phyloP scores from a whole-genome alignment of 2,329 filamentous ascomycete species.

The Fusarium brachygibbosum region DNA sequence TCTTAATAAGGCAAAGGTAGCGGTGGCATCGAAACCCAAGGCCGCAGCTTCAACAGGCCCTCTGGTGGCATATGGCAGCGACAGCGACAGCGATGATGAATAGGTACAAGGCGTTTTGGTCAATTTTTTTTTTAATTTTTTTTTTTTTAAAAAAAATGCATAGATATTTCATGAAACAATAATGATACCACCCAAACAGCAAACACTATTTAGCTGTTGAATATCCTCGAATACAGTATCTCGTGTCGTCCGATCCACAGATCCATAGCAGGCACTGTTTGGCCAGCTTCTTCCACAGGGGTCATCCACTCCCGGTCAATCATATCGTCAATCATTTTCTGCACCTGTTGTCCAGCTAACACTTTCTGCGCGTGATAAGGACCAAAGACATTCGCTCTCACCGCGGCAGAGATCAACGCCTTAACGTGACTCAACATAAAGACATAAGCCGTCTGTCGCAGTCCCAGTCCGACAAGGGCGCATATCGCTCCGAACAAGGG shows the following conservation, averaged over 20 bases:
- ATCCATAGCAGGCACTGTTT: slow-evolving; percentile 83
- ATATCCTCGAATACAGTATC: slow-evolving; percentile 85
- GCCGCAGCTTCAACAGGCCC: slow-evolving; percentile 72
- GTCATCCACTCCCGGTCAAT: slow-evolving; percentile 72
- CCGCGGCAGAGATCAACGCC: slow-evolving; percentile 80
- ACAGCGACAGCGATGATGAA: slow-evolving; percentile 85
- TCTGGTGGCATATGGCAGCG: slow-evolving; percentile 90
- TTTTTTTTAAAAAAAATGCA: slow-evolving; percentile 41
- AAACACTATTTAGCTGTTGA: slow-evolving; percentile 74
- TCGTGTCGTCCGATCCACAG: slow-evolving; percentile 88
- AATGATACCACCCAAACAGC: slow-evolving; percentile 51
- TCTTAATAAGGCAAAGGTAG: slow-evolving; percentile 71
- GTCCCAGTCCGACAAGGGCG: slow-evolving; percentile 69
- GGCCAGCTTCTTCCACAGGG: slow-evolving; percentile 75
- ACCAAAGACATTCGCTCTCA: slow-evolving; percentile 82
- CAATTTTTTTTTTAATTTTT: slow-evolving; percentile 30
- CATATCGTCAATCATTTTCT: slow-evolving; percentile 68
- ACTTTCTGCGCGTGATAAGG: slow-evolving; percentile 84
- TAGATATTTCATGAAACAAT: slow-evolving; percentile 47
- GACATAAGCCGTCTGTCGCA: slow-evolving; percentile 77
- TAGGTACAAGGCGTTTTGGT: slow-evolving; percentile 52
- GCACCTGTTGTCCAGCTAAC: slow-evolving; percentile 72
- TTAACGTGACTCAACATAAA: slow-evolving; percentile 83
- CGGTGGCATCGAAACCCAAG: slow-evolving; percentile 68
- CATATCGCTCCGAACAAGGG: slow-evolving; percentile 79